Base-by-base conservation (phyloP, 2,329 filamentous ascomycete species). In the Dactylellina haptotyla region DNA sequence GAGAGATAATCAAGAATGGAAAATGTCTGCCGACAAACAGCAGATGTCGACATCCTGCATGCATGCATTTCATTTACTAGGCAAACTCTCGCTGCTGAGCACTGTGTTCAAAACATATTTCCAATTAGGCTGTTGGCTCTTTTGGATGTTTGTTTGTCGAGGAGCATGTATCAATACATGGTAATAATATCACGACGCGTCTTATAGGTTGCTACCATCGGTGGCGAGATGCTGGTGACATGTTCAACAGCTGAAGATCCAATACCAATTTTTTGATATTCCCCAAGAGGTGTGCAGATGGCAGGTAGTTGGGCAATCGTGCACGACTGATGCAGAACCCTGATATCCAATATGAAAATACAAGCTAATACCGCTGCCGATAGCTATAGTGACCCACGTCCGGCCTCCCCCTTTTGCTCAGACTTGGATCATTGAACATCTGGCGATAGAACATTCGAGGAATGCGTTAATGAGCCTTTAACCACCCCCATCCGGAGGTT, bases 21-120 rank as follows among this genome's bases (percentile, higher is more conserved):
- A 72, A 56, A 46, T 61, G 26, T 72, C 61, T 59, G 34, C 46
- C 43, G 53, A 65, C 59, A 64, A 64, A 72, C 67, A 72, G 34
- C 45, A 59, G 59, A 72, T 72, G 67, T 72, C 67, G 67, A 72
- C 67, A 72, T 72, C 25, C 67, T 72, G 67, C 67, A 72, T 72
- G 67, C 67, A 72, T n/a, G n/a, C n/a, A n/a, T n/a, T n/a, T n/a
- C n/a, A n/a, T 65, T 58, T 23, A 51, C 32, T 41, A 71, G 59
- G 53, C 43, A 58, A 58, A 64, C 63, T n/a, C 32, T 58, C 32
- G 4, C 41, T 20, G 10, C 41, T 25, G 39, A 48, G 23, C 18
- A 50, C 8, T 25, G 37, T 25, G 9, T 45, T 23, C 12, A 14
- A 39, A 30, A 23, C 20, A 4, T 18, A 16, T 26, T 4, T 6